Conservation (phyloP, 2,329 filamentous ascomycete species). For the Dactylellina haptotyla region DNA sequence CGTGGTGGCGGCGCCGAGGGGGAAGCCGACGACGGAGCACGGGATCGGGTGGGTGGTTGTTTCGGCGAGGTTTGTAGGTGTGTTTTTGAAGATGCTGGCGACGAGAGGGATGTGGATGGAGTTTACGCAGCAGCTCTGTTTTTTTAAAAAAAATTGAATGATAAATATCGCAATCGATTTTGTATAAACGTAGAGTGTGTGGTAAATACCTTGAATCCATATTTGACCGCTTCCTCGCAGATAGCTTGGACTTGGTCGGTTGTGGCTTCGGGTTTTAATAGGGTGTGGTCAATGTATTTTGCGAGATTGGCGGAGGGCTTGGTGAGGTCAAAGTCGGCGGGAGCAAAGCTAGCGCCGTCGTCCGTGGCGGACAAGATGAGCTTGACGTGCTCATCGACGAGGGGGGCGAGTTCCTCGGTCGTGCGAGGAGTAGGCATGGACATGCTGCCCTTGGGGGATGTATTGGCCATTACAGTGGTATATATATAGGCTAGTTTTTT, state of each 20-base stretch:
- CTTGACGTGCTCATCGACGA: constrained; percentile 54
- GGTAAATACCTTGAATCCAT: constrained; percentile 56
- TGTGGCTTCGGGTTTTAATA: constrained; percentile 57
- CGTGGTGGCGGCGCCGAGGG: constrained; percentile 55
- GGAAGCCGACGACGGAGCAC: constrained; percentile 57
- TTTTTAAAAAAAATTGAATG: not conserved
- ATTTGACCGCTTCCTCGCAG: constrained; percentile 56
- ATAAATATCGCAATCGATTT: not conserved
- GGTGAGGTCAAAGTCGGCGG: constrained; percentile 49
- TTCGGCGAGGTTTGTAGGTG: not conserved
- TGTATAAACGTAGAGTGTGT: not conserved
- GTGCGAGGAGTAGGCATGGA: constrained; percentile 4
- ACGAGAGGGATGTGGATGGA: constrained; percentile 53
- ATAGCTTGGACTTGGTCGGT: constrained; percentile 54
- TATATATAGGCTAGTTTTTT: no score
- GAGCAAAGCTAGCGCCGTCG: constrained; percentile 32
- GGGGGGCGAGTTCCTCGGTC: constrained; percentile 38
- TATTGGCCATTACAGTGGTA: not conserved
- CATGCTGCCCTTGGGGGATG: constrained; percentile 11
- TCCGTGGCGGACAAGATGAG: constrained; percentile 42
- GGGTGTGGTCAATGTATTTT: constrained; percentile 56
- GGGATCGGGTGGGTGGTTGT: constrained; percentile 14
- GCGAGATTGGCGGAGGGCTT: constrained; percentile 52
- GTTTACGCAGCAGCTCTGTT: constrained; percentile 57
- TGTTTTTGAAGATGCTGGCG: constrained; percentile 19